phyloP scores from a whole-genome alignment of 371 early-diverging fungal genomes.

The Mortierella sp. region DNA sequence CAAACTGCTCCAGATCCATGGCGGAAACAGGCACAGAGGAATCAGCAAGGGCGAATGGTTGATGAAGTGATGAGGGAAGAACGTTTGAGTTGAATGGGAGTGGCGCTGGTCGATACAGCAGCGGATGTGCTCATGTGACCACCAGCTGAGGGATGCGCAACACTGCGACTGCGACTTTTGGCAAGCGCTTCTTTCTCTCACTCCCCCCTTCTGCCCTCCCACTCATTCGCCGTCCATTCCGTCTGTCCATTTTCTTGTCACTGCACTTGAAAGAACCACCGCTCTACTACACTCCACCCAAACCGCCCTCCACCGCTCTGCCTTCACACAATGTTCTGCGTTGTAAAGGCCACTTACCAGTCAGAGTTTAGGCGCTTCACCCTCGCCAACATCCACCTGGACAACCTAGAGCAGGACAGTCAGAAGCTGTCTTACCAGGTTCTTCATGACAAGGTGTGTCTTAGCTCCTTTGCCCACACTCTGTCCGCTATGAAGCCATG shows the following conservation, averaged over 20 bases:
- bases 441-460: slow-evolving; percentile 35
- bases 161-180: too few species aligned
- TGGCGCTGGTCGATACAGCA: too few species aligned
- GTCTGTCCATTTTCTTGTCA: background rate
- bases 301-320: background rate
- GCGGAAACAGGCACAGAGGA: background rate
- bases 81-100: too few species aligned
- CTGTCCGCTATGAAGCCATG: too few species aligned
- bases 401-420: slow-evolving; percentile 23
- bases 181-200: too few species aligned
- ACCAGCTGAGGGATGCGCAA: too few species aligned
- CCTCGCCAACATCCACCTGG: slow-evolving; percentile 34
- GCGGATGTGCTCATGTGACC: slow-evolving; percentile 12
- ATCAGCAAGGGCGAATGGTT: background rate
- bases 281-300: background rate
- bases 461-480: background rate
- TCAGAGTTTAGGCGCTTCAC: slow-evolving; percentile 46
- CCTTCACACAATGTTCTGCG: slow-evolving; percentile 28
- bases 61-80: background rate
- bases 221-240: background rate
- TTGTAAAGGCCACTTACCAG: slow-evolving; percentile 37
- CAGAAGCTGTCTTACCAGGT: slow-evolving; percentile 22
- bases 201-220: background rate
- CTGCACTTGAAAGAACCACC: background rate
- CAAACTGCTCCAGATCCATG: slow-evolving; percentile 82